Evolutionary conservation across 352 stramenopile genomes (phyloP).

Genomic region (Globisporangium cylindrosporum): DNA sequence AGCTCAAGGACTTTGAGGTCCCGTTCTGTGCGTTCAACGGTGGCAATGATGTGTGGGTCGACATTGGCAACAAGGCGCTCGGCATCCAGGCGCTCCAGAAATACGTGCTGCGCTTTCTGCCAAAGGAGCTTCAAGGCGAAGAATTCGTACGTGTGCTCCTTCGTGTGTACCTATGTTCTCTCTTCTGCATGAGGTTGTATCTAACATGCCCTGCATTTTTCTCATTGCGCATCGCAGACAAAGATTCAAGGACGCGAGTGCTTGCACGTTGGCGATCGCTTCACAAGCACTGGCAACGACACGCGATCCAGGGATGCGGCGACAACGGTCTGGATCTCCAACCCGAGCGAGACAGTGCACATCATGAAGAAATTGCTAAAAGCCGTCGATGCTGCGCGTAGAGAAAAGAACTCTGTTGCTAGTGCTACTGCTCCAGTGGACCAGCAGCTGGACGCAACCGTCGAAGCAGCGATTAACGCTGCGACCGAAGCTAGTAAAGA

Average conservation of each 20-base stretch:
- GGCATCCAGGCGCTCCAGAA: constrained; percentile 91
- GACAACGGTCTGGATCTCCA: constrained; percentile 95
- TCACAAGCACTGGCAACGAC: constrained; percentile 89
- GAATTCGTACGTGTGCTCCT: constrained; percentile 37
- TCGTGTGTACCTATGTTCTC: not conserved
- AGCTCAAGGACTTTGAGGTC: constrained; percentile 71
- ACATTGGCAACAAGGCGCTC: constrained; percentile 96
- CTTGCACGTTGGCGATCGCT: constrained; percentile 95
- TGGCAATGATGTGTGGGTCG: constrained; percentile 94
- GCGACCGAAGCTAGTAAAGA: constrained; percentile 33
- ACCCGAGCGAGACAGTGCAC: constrained; percentile 93
- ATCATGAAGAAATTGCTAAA: constrained; percentile 92
- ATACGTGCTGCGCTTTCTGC: constrained; percentile 71
- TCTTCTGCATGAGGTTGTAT: not conserved
- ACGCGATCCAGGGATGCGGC: constrained; percentile 89
- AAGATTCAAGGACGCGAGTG: constrained; percentile 84
- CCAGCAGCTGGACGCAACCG: constrained; percentile 45
- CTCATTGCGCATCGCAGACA: constrained; percentile 18
- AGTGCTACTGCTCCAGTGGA: not conserved
- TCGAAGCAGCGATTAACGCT: constrained; percentile 66
- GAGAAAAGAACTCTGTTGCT: constrained; percentile 25
- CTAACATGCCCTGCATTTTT: not conserved
- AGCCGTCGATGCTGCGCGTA: constrained; percentile 43
- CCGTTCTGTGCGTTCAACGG: constrained; percentile 97
- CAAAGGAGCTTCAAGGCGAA: constrained; percentile 73